phyloP scores from a whole-genome alignment of 345 rosid species.

The Brassica nigra region DNA sequence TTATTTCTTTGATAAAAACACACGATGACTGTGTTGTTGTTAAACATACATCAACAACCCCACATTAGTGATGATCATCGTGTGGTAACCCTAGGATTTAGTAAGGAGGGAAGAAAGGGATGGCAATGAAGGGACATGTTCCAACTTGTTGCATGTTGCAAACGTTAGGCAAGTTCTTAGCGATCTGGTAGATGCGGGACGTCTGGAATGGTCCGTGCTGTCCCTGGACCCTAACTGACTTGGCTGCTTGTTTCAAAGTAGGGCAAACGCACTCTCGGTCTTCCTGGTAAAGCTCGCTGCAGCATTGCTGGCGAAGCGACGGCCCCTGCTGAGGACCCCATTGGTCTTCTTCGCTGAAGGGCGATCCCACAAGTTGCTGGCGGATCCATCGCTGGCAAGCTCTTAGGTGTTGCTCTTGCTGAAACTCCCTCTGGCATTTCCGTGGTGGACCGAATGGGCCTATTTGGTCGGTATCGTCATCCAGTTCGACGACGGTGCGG shows the following conservation, averaged over 20 bases:
- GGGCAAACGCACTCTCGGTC: constrained; percentile 30
- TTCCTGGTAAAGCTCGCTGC: constrained; percentile 24
- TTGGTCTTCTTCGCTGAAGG: constrained; percentile 19
- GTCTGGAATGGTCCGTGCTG: not conserved
- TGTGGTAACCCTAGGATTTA: constrained; percentile 7
- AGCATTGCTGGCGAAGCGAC: constrained; percentile 26
- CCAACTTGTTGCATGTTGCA: constrained; percentile 16
- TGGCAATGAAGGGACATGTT: constrained; percentile 23
- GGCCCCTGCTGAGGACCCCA: not conserved
- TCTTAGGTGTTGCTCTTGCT: constrained; percentile 11
- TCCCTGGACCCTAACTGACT: not conserved
- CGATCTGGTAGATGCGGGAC: not conserved
- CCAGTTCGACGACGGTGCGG: constrained; percentile 29
- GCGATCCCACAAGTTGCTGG: not conserved
- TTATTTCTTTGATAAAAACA: not conserved
- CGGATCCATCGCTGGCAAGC: constrained; percentile 22
- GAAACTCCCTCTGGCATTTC: constrained; percentile 29
- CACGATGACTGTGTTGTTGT: constrained; percentile 8
- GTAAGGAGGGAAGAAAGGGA: constrained; percentile 18
- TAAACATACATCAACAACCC: constrained; percentile 14
- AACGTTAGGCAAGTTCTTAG: constrained; percentile 25
- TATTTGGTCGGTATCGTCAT: constrained; percentile 13
- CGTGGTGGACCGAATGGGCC: not conserved
- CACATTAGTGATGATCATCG: not conserved
- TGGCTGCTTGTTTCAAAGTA: constrained; percentile 26